Conservation (phyloP, 208 protist species). For the Leishmania mexicana region DNA sequence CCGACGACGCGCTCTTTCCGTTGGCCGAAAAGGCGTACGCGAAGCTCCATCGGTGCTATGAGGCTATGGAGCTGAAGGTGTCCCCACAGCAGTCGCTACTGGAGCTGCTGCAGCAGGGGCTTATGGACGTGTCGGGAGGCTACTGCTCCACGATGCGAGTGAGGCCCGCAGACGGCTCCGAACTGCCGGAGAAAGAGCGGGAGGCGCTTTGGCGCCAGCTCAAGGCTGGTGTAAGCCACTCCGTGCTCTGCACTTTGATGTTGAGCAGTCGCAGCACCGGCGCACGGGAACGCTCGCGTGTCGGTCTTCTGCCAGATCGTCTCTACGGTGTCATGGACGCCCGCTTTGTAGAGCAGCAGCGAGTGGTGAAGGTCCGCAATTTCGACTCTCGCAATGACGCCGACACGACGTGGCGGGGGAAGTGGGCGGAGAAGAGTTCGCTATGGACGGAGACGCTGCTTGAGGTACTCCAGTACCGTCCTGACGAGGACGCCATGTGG, state of each 20-base stretch:
- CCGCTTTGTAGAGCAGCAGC: conserved; percentile 70
- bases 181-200: conserved; percentile 42
- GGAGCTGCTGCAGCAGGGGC: conserved; percentile 58
- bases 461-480: conserved; percentile 20
- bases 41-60: conserved; percentile 92
- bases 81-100: conserved; percentile 52
- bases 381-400: conserved; percentile 33
- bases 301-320: conserved; percentile 71
- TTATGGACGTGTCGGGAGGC: conserved; percentile 80
- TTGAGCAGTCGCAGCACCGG: conserved; percentile 42
- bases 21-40: conserved; percentile 94
- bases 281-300: conserved; percentile 46
- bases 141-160: conserved; percentile 40
- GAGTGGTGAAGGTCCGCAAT: conserved; percentile 81
- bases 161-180: conserved; percentile 15
- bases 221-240: conserved; percentile 43
- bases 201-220: conserved; percentile 65
- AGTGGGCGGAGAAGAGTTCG: conserved; percentile 57
- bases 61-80: conserved; percentile 76
- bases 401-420: conserved; percentile 57
- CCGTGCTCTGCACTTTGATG: conserved; percentile 53
- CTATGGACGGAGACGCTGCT: conserved; percentile 54
- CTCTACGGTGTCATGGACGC: conserved; percentile 83
- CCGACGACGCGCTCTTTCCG: conserved; percentile 55
- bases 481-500: conserved; percentile 47